Evolutionary conservation across 2,329 filamentous ascomycete species (phyloP).

Genomic region (Coniochaeta ligniaria): DNA sequence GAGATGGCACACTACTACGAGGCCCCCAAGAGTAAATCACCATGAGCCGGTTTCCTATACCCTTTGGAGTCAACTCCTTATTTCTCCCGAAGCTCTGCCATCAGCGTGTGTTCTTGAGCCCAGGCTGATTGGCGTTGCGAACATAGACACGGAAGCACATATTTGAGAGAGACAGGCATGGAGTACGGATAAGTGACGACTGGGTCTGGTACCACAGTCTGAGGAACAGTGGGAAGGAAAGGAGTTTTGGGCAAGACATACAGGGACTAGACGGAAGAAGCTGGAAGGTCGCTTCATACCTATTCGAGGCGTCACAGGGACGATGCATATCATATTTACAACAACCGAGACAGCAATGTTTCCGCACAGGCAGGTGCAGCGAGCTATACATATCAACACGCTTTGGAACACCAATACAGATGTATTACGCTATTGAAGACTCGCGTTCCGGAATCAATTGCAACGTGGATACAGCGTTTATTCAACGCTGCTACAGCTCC

Average conservation of each 20-base stretch:
- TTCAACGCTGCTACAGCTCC: too few species aligned
- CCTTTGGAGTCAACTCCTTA: neutral
- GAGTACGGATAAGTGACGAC: neutral
- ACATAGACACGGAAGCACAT: constrained; percentile 14
- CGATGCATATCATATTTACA: neutral
- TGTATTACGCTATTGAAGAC: neutral
- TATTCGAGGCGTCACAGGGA: neutral
- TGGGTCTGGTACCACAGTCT: neutral
- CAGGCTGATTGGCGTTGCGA: constrained; percentile 19
- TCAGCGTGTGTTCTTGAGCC: neutral
- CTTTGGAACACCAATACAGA: neutral
- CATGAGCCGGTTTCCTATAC: constrained; percentile 7
- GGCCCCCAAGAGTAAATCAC: constrained; percentile 38
- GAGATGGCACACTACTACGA: constrained; percentile 98
- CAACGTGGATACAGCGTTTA: neutral
- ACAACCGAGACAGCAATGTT: neutral
- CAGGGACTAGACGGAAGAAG: neutral
- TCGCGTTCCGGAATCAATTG: neutral
- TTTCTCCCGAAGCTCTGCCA: neutral
- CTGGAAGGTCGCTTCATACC: neutral
- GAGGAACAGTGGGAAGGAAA: neutral
- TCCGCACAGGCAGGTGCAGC: too few species aligned
- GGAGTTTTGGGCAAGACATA: neutral
- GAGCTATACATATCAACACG: neutral
- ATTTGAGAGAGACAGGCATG: neutral